A percentile compares a stretch with the other conserved stretches of the same genome.
These are phyloP conservation scores for Hymenoscyphus fructigenus DNA, from an alignment of 2,329 filamentous ascomycete genomes.

Conservation along the genomic window DNA sequence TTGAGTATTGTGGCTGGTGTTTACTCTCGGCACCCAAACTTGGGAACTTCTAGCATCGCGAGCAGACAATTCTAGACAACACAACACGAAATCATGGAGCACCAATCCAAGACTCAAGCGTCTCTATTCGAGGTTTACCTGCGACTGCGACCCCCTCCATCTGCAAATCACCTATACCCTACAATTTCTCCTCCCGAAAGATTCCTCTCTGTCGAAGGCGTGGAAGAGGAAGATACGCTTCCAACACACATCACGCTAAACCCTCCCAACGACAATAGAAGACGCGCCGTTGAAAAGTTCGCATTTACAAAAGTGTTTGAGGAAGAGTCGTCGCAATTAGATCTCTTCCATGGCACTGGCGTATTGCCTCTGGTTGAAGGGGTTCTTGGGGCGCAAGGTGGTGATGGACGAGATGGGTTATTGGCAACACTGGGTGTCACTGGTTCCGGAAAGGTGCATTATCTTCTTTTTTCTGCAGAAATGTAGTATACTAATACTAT, in stretches of 20 bases:
- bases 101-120: slow-evolving; percentile 43
- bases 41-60: not conserved
- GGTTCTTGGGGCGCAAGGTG: slow-evolving; percentile 69
- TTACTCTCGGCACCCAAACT: not conserved
- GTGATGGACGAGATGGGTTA: slow-evolving; percentile 82
- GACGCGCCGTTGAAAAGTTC: slow-evolving; percentile 88
- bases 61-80: not conserved
- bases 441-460: slow-evolving; percentile 84
- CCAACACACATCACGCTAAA: slow-evolving; percentile 74
- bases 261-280: slow-evolving; percentile 77
- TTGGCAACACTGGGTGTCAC: slow-evolving; percentile 92
- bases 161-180: slow-evolving; percentile 39
- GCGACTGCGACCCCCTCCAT: slow-evolving; percentile 69
- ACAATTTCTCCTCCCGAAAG: slow-evolving; percentile 53
- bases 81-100: slow-evolving; percentile 37
- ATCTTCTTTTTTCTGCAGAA: not conserved
- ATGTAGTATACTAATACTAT: slow-evolving; percentile 11
- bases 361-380: slow-evolving; percentile 76
- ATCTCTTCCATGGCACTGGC: slow-evolving; percentile 80
- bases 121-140: slow-evolving; percentile 90
- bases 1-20: not conserved
- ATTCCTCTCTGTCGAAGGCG: slow-evolving; percentile 75
- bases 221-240: slow-evolving; percentile 43
- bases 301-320: slow-evolving; percentile 93
- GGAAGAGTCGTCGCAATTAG: slow-evolving; percentile 78